Base-by-base conservation (phyloP, 176 grass and related monocot genomes). In the Secale cereale region DNA sequence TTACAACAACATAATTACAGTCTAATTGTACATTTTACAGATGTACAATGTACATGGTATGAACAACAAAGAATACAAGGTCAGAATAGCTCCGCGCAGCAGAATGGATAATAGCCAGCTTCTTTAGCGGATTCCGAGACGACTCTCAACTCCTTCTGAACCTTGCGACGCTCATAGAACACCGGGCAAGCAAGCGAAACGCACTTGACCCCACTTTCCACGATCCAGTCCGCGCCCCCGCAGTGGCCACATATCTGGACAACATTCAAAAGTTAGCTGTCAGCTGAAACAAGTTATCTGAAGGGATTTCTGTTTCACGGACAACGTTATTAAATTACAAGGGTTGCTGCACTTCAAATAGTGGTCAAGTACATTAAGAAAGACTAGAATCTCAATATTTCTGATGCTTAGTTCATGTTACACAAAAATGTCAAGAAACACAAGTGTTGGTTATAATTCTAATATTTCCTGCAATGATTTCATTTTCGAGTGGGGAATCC, bases 161-260 rank as follows among this genome's bases (percentile, higher is more conserved):
- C 60, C 63, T 98, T 98, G 74, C 81, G 75, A 32, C 93, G 90
- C 91, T 95, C 96, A 78, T 90, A 98, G 50, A 98, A 95, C 35
- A 95, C 87, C 20, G 96, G 83, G 70, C 96, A 98, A 75, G 96
- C 89, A 36, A 98, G 93, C 3, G 96, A 98, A 86, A 87, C 83
- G 61, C 96, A 98, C 39, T 89, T 94, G 14, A 98, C 78, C 4
- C 91, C 89, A 81, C 80, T 95, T 65, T 92, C 96, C 36, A 95
- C 61, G 70, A 90, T 85, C 91, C 89, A 95, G 75, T 93, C 91
- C 25, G 84, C 85, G 4, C 96, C 93, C 2, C 96, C 91, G 29
- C 96, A 98, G 60, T 98, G 93, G 40, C 89, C 82, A 66, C 95
- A 95, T 63, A 98, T 75, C 95, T 98, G 79, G 31, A 82, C 28